Evolutionary conservation across 2,329 filamentous ascomycete species (phyloP).

Genomic region (Fusarium foetens): DNA sequence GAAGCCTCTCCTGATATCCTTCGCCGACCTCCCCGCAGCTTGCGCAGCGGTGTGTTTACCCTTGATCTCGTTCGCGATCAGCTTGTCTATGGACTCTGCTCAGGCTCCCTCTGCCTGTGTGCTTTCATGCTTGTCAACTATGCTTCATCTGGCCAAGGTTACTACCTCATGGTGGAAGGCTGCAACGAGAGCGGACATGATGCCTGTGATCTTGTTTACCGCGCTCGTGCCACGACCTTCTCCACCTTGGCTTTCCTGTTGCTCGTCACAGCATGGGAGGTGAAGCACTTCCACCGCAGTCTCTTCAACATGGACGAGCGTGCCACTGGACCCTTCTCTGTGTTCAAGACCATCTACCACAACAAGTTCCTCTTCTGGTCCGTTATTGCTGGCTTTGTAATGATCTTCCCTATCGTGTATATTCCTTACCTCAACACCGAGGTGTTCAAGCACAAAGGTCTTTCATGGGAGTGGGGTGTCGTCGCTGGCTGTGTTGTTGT

Average conservation of each 20-base stretch:
- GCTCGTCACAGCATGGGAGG: conserved; percentile 77
- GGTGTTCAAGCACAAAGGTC: conserved; percentile 76
- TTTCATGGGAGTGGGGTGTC: conserved; percentile 78
- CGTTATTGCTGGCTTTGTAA: conserved; percentile 67
- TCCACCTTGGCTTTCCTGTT: conserved; percentile 75
- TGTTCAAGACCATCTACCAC: conserved; percentile 71
- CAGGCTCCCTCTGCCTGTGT: conserved; percentile 70
- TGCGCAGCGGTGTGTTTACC: conserved; percentile 71
- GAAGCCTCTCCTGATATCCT: conserved; percentile 75
- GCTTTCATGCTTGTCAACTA: conserved; percentile 71
- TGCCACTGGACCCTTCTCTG: conserved; percentile 59
- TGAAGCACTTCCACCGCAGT: conserved; percentile 75
- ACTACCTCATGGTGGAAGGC: conserved; percentile 59
- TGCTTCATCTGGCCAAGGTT: conserved; percentile 55
- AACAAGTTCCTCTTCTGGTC: conserved; percentile 76
- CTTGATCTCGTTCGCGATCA: conserved; percentile 73
- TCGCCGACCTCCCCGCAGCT: conserved; percentile 69
- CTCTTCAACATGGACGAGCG: conserved; percentile 73
- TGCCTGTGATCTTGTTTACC: conserved; percentile 67
- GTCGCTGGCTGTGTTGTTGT: conserved; percentile 67
- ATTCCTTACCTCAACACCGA: conserved; percentile 72
- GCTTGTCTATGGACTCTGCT: conserved; percentile 71
- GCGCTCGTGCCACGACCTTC: conserved; percentile 75
- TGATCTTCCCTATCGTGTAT: conserved; percentile 72
- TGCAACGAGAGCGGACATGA: conserved; percentile 67